Conservation (phyloP, 345 rosid genomes). For the Eutrema japonicum region DNA sequence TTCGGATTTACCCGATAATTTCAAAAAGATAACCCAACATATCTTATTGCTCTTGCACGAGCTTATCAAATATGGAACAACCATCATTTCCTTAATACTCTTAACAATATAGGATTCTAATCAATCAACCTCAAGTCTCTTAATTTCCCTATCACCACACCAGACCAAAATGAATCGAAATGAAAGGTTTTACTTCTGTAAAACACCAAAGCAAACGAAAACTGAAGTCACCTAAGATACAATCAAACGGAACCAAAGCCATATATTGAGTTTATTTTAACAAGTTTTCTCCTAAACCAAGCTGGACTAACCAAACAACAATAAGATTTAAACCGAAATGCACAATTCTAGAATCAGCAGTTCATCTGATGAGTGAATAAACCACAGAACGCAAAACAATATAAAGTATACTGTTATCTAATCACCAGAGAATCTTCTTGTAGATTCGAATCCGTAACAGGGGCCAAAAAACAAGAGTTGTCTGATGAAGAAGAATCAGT, state of each 20-base stretch:
- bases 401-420: neutral
- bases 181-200: neutral
- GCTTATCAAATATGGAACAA: neutral
- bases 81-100: neutral
- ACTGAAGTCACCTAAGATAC: neutral
- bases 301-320: neutral
- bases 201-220: neutral
- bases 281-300: slow-evolving; percentile 6
- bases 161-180: neutral
- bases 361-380: neutral
- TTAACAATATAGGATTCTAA: neutral
- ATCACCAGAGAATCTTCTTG: slow-evolving; percentile 1
- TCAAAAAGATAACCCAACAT: neutral
- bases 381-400: neutral
- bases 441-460: slow-evolving; percentile 12
- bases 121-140: neutral
- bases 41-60: neutral
- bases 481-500: neutral
- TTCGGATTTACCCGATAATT: too few relatives aligned
- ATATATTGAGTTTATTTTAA: neutral
- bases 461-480: neutral
- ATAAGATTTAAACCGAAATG: neutral
- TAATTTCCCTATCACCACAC: neutral
- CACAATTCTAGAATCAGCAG: neutral
- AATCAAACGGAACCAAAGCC: neutral